Base-by-base conservation (phyloP, 1,139 yeast species). In the Zygosaccharomyces sapae region DNA sequence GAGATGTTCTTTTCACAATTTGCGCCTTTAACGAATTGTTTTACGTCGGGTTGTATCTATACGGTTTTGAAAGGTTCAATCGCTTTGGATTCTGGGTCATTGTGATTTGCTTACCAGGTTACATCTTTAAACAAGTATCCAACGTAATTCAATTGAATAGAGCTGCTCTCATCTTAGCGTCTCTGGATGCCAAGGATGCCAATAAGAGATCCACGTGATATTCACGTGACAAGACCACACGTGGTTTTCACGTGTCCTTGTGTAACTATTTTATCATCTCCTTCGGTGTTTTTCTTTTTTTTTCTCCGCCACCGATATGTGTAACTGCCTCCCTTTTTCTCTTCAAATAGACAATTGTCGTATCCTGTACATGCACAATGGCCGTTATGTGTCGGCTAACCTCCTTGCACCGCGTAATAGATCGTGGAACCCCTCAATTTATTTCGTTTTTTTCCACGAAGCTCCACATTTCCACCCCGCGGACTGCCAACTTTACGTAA, bases 11-110 rank as follows among this genome's bases (percentile, higher is more conserved):
- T 54, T 92, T 94, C 69, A 67, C 81, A 33, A 92, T 92, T 52
- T 94, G 99, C 68, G 87, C 94, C 34, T 83, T 89, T 56, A 92
- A 92, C 69, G 99, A 94, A 71, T 68, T 88, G 50, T 94, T 94
- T 68, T 94, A 87, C 66, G 86, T 90, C 63, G 96, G 96, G 0
- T 69, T 90, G 46, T 94, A 92, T 67, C 75, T 92, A 65, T 80
- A 78, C 63, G 78, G 81, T 63, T 72, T 79, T 67, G 55, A 65
- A 55, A 58, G 61, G 65, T 45, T 71, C 71, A 34, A 74, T 38
- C 55, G 52, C 46, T 44, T 95, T 20, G 84, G 90, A 33, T 68
- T 81, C 39, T 46, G 53, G 45, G 68, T 87, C 61, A 78, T 79
- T 13, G 72, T 77, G 58, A 55, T 81, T 41, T 81, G 92, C 56